Evolutionary conservation across 2,329 filamentous ascomycete genomes (phyloP).

Genomic region (Sporothrix luriei): DNA sequence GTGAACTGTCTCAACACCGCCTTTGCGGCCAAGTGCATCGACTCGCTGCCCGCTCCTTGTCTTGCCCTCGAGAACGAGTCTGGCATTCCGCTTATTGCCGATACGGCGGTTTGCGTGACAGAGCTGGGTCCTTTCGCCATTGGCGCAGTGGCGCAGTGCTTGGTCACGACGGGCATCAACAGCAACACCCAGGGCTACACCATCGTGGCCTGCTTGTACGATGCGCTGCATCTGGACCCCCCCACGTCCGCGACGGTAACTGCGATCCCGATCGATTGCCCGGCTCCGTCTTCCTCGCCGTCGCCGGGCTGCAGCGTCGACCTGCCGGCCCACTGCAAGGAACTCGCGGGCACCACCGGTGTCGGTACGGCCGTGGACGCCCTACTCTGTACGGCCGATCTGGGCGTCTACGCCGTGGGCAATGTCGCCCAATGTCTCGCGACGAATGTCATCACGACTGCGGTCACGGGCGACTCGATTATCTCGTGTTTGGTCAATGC

Average conservation of each 20-base stretch:
- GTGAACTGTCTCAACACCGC: slow-evolving; percentile 20
- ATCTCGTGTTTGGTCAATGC: slow-evolving; percentile 30
- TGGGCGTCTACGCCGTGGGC: slow-evolving; percentile 39
- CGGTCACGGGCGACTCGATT: slow-evolving; percentile 26
- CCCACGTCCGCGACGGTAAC: not conserved
- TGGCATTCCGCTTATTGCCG: slow-evolving; percentile 14
- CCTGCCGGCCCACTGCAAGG: slow-evolving; percentile 26
- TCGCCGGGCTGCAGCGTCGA: slow-evolving; percentile 25
- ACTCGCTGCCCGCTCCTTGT: slow-evolving; percentile 30
- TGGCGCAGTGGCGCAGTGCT: slow-evolving; percentile 26
- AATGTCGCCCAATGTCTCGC: slow-evolving; percentile 28
- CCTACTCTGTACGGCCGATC: slow-evolving; percentile 39
- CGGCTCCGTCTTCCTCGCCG: not conserved
- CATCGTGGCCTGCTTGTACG: slow-evolving; percentile 32
- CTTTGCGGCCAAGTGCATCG: slow-evolving; percentile 25
- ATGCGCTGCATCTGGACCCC: slow-evolving; percentile 3
- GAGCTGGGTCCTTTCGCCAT: slow-evolving; percentile 35
- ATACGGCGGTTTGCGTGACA: slow-evolving; percentile 25
- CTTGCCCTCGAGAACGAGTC: slow-evolving; percentile 2
- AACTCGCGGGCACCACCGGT: slow-evolving; percentile 18
- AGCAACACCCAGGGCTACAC: not conserved
- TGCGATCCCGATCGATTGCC: not conserved
- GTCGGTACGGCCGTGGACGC: slow-evolving; percentile 37
- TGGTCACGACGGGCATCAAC: slow-evolving; percentile 29
- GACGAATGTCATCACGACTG: slow-evolving; percentile 8